Percentiles rank a stretch among this genome's conserved stretches.
Conservation (phyloP, 2,329 filamentous ascomycete genomes). For the Xylaria sp. region DNA sequence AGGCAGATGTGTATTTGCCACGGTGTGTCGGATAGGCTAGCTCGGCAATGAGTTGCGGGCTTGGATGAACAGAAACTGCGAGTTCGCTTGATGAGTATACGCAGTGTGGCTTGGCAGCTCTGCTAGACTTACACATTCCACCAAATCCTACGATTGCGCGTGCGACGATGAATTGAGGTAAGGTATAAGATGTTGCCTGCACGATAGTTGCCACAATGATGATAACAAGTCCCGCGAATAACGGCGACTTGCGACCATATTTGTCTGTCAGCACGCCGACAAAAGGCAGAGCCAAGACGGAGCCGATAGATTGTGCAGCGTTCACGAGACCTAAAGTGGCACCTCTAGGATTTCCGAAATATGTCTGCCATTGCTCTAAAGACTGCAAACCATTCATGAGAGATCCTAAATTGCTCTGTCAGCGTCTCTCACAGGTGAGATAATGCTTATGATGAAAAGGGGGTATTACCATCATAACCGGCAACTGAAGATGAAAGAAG, state of each 20-base stretch:
- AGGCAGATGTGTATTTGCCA: slow-evolving; percentile 50
- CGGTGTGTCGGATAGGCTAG: slow-evolving; percentile 52
- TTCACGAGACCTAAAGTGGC: slow-evolving; percentile 50
- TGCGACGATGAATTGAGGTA: slow-evolving; percentile 52
- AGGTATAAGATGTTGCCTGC: slow-evolving; percentile 52
- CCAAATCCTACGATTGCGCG: slow-evolving; percentile 53
- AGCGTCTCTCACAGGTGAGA: neutral
- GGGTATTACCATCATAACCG: slow-evolving; percentile 15
- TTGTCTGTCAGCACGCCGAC: slow-evolving; percentile 51
- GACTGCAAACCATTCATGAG: slow-evolving; percentile 55
- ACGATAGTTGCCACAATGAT: slow-evolving; percentile 52
- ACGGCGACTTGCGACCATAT: slow-evolving; percentile 45
- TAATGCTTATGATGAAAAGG: neutral
- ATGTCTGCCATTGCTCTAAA: slow-evolving; percentile 50
- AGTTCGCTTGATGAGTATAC: neutral
- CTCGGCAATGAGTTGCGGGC: slow-evolving; percentile 52
- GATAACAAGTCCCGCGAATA: slow-evolving; percentile 49
- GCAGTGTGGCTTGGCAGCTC: neutral
- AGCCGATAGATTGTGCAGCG: slow-evolving; percentile 47
- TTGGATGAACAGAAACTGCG: slow-evolving; percentile 53
- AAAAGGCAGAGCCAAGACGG: slow-evolving; percentile 51
- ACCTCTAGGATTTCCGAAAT: slow-evolving; percentile 49
- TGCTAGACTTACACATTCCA: slow-evolving; percentile 44
- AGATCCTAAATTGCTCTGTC: neutral
- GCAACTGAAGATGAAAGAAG: slow-evolving; percentile 21